Evolutionary conservation across 1,284 basidiomycete species (phyloP).

Genomic region (Leccinum pachyderme): DNA sequence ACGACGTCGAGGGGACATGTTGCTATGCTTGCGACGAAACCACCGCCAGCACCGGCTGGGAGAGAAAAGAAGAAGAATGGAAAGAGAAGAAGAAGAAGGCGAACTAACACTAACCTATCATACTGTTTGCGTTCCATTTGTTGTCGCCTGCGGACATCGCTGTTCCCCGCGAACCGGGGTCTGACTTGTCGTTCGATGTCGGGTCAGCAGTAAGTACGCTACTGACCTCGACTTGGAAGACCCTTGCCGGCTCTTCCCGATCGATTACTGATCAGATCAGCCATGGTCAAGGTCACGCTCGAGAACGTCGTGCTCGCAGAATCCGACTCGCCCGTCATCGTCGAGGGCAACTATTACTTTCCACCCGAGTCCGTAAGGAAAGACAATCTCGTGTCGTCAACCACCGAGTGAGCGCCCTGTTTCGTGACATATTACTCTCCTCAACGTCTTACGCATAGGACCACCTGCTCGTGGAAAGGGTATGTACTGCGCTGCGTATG

Average conservation of each 20-base stretch:
- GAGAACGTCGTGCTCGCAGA: slow-evolving; percentile 57
- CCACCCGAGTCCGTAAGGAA: slow-evolving; percentile 51
- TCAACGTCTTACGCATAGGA: slow-evolving; percentile 35
- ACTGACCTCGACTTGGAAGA: neutral
- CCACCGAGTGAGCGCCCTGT: slow-evolving; percentile 43
- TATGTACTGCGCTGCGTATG: slow-evolving; percentile 25
- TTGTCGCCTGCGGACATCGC: slow-evolving; percentile 56
- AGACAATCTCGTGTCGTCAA: slow-evolving; percentile 40
- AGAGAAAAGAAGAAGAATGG: neutral
- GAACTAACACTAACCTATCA: slow-evolving; percentile 55
- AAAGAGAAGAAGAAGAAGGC: too few species aligned
- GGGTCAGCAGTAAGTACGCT: neutral
- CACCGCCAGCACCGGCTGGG: slow-evolving; percentile 79
- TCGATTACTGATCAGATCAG: neutral
- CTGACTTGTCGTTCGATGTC: slow-evolving; percentile 9
- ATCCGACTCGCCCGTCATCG: slow-evolving; percentile 47
- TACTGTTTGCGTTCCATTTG: slow-evolving; percentile 72
- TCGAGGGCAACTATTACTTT: slow-evolving; percentile 71
- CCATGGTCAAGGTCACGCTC: slow-evolving; percentile 50
- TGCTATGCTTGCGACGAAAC: slow-evolving; percentile 88
- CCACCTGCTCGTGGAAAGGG: slow-evolving; percentile 67
- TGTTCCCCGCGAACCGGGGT: slow-evolving; percentile 61
- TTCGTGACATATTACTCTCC: slow-evolving; percentile 2
- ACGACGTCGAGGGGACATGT: slow-evolving; percentile 98
- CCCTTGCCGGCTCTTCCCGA: slow-evolving; percentile 19